Evolutionary conservation across 1,284 basidiomycete species (phyloP).

Genomic region (Ustilago tritici): DNA sequence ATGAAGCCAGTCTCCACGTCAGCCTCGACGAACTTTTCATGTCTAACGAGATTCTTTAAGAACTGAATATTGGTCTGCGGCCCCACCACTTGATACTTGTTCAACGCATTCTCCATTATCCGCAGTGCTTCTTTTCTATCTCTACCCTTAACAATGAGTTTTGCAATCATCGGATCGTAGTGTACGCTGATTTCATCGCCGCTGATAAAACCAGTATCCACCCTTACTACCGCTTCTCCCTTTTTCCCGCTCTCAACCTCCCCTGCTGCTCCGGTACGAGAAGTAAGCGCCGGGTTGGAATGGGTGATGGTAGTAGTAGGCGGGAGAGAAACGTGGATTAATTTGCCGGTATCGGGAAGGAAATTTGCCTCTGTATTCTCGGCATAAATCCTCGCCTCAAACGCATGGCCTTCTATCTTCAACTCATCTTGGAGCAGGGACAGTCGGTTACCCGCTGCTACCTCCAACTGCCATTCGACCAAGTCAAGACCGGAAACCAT

Average conservation of each 20-base stretch:
- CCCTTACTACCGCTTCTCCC: constrained; percentile 75
- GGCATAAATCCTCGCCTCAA: constrained; percentile 96
- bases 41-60: constrained; percentile 80
- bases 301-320: constrained; percentile 68
- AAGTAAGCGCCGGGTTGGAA: constrained; percentile 13
- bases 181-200: constrained; percentile 76
- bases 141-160: constrained; percentile 88
- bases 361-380: constrained; percentile 78
- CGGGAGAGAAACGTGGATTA: constrained; percentile 78
- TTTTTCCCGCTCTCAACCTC: constrained; percentile 67
- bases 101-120: constrained; percentile 81
- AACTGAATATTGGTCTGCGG: constrained; percentile 93
- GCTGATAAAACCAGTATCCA: constrained; percentile 89
- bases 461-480: constrained; percentile 88
- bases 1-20: constrained; percentile 95
- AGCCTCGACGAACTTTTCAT: constrained; percentile 81
- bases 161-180: constrained; percentile 94
- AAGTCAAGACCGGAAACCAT: constrained; percentile 93
- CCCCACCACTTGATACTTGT: constrained; percentile 89
- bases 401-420: constrained; percentile 88
- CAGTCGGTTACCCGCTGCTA: constrained; percentile 87
- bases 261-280: neutral
- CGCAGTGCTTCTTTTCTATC: constrained; percentile 88
- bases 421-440: constrained; percentile 82
- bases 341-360: constrained; percentile 86